These are phyloP conservation scores for Lagerstroemia speciosa DNA, from an alignment of 345 rosid species.

Conservation along the genomic window DNA sequence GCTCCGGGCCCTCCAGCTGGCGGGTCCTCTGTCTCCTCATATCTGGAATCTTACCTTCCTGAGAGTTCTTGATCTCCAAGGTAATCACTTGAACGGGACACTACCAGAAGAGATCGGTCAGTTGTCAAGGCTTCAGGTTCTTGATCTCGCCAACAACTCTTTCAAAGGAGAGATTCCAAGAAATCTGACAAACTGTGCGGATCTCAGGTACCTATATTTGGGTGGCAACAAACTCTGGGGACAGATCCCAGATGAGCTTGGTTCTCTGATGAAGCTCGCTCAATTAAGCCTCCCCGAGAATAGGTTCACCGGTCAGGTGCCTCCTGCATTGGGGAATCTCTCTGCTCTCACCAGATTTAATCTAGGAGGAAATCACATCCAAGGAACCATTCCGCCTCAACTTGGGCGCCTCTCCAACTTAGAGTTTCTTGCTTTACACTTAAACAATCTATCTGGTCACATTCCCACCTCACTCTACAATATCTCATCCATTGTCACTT, in stretches of 20 bases:
- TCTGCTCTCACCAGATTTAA: neutral
- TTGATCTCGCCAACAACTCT: constrained; percentile 7
- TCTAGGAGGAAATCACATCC: constrained; percentile 5
- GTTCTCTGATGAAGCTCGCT: constrained; percentile 3
- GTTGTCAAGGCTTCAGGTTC: constrained; percentile 3
- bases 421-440: constrained; percentile 4
- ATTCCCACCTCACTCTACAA: constrained; percentile 22
- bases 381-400: constrained; percentile 13
- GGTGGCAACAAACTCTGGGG: constrained; percentile 1
- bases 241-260: constrained; percentile 10
- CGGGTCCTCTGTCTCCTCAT: constrained; percentile 13
- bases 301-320: constrained; percentile 9
- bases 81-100: constrained; percentile 10
- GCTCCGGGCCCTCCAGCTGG: neutral
- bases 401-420: constrained; percentile 16
- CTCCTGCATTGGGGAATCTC: constrained; percentile 11
- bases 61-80: neutral
- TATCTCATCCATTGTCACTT: constrained; percentile 13
- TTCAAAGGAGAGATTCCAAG: too few relatives aligned
- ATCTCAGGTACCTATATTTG: neutral
- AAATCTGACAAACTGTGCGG: constrained; percentile 5
- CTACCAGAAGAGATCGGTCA: constrained; percentile 14
- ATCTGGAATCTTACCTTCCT: constrained; percentile 19
- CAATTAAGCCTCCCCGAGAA: neutral
- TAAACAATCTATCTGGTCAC: constrained; percentile 18